Conservation (phyloP, 176 grass and related monocot genomes). For the Thalia dealbata region DNA sequence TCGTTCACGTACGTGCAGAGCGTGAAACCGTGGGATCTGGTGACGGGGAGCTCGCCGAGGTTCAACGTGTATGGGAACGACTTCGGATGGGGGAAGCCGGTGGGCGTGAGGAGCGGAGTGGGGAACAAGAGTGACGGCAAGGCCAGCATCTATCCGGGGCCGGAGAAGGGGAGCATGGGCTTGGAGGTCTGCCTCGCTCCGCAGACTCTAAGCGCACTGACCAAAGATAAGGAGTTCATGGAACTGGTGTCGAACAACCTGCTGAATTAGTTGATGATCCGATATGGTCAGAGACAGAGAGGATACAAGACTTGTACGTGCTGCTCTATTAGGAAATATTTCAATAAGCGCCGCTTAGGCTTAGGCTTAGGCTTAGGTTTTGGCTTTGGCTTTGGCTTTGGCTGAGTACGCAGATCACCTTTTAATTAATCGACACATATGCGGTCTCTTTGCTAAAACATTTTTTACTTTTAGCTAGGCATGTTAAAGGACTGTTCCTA, state of each 20-base stretch:
- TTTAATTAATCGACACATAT: too few species aligned
- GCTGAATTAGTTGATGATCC: too few species aligned
- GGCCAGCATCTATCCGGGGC: background rate
- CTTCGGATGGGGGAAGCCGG: constrained; percentile 43
- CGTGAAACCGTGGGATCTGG: background rate
- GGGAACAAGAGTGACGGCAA: constrained; percentile 35
- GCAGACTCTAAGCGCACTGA: background rate
- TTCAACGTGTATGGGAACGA: constrained; percentile 35
- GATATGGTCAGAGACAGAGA: too few species aligned
- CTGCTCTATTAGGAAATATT: too few species aligned
- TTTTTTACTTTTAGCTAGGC: too few species aligned
- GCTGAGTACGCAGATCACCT: too few species aligned
- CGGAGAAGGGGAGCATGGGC: background rate
- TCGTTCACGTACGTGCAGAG: background rate
- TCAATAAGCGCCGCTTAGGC: too few species aligned
- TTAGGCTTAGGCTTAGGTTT: too few species aligned
- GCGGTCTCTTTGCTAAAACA: too few species aligned
- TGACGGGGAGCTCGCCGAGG: constrained; percentile 28
- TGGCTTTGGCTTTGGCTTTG: too few species aligned
- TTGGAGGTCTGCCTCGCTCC: constrained; percentile 1
- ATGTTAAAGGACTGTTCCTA: too few species aligned
- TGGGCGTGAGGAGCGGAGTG: constrained; percentile 22
- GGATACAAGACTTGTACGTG: too few species aligned
- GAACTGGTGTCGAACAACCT: background rate
- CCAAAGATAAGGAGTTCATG: background rate